phyloP scores from a whole-genome alignment of 108 stramenopile genomes.

The Nitzschia sp. region DNA sequence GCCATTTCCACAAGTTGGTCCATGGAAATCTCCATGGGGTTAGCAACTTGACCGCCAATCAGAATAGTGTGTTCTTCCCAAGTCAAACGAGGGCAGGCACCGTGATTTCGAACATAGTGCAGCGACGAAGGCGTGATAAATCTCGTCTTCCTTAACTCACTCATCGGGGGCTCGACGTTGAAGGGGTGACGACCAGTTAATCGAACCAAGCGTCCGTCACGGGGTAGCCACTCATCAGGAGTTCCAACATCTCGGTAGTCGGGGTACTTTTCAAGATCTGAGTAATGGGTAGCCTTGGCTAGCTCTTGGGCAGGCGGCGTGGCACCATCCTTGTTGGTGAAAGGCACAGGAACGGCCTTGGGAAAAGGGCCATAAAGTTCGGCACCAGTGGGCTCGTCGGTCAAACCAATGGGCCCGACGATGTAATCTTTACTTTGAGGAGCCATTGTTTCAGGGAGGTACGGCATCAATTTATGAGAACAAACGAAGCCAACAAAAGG shows the following conservation, averaged over 20 bases:
- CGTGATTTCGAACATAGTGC: constrained; percentile 91
- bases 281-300: constrained; percentile 52
- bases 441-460: constrained; percentile 14
- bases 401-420: not conserved
- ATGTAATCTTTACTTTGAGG: constrained; percentile 20
- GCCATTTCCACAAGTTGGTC: constrained; percentile 70
- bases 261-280: constrained; percentile 54
- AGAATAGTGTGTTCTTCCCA: constrained; percentile 83
- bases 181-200: constrained; percentile 97
- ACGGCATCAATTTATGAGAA: not conserved
- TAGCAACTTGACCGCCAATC: constrained; percentile 59
- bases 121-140: constrained; percentile 86
- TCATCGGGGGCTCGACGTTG: constrained; percentile 96
- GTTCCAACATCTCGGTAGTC: constrained; percentile 85
- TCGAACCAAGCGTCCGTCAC: constrained; percentile 89
- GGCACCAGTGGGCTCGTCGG: constrained; percentile 1
- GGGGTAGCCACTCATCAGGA: constrained; percentile 89
- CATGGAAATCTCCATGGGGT: constrained; percentile 77
- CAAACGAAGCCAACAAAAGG: not conserved
- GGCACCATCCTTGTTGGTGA: constrained; percentile 62
- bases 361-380: constrained; percentile 82
- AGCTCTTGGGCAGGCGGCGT: constrained; percentile 53
- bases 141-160: constrained; percentile 59
- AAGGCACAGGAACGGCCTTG: constrained; percentile 77
- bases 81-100: constrained; percentile 77